A percentile compares a stretch with the other conserved stretches of the same genome.
Evolutionary conservation across 225 moss, liverwort and hornwort genomes (phyloP).

Genomic region (Marchantia polymorpha): DNA sequence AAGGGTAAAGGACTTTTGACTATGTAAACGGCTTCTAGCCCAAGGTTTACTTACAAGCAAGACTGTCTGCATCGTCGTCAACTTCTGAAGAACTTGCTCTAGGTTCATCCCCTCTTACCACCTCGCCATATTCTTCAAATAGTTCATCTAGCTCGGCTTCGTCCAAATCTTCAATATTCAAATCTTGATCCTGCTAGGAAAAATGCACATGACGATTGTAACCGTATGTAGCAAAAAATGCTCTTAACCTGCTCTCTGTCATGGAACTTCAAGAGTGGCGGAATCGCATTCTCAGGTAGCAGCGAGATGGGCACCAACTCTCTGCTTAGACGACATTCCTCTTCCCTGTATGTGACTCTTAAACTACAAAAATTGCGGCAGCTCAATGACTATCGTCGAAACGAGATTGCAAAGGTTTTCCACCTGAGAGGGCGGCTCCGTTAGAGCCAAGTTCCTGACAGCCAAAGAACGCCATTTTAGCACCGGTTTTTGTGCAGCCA

Average conservation of each 20-base stretch:
- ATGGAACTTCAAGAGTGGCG: not conserved
- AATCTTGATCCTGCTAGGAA: constrained; percentile 26
- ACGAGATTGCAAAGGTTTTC: not conserved
- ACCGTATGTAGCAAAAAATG: not conserved
- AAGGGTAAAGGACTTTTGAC: no score
- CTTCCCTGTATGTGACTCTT: not conserved
- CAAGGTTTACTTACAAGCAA: constrained; percentile 29
- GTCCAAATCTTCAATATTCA: constrained; percentile 32
- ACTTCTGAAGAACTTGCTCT: constrained; percentile 27
- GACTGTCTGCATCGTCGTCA: constrained; percentile 43
- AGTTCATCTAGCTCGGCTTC: constrained; percentile 40
- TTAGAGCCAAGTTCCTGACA: constrained; percentile 8
- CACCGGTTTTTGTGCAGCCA: not conserved
- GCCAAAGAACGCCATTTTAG: not conserved
- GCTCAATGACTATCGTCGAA: not conserved
- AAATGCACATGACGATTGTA: constrained; percentile 15
- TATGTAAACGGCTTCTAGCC: not conserved
- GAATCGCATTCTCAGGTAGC: not conserved
- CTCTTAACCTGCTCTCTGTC: constrained; percentile 9
- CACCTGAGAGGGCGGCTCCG: constrained; percentile 21
- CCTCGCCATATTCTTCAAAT: constrained; percentile 44
- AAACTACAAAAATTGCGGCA: not conserved
- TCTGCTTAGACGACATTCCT: not conserved
- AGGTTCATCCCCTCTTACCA: constrained; percentile 34
- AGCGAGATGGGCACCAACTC: no score